phyloP scores from a whole-genome alignment of 495 filamentous ascomycete genomes.

The Lophiostoma macrostomum region DNA sequence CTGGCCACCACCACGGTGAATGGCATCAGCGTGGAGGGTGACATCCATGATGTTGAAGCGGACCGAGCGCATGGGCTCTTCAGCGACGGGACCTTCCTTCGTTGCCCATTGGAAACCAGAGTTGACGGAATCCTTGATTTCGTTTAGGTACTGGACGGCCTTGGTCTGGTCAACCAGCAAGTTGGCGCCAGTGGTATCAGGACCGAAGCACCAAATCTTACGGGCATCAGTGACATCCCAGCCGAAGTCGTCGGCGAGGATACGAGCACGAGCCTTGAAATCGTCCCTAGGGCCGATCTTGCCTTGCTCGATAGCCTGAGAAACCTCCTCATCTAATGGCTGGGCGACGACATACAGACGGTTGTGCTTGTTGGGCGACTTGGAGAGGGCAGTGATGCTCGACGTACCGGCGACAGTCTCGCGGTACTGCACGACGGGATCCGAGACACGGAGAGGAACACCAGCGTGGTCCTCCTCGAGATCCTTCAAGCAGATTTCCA shows the following conservation, averaged over 20 bases:
- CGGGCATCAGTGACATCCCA: conserved; percentile 99
- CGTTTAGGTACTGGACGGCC: conserved; percentile 99
- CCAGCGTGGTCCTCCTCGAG: conserved; percentile 99
- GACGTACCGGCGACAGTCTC: conserved; percentile 82
- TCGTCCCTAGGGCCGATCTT: conserved; percentile 95
- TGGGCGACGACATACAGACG: conserved; percentile 92
- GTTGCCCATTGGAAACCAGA: conserved; percentile 99
- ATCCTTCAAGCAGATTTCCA: conserved; percentile 99
- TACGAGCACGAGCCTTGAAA: conserved; percentile 97
- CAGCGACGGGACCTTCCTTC: conserved; percentile 92
- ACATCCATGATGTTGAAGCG: conserved; percentile 99
- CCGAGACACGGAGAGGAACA: conserved; percentile 92
- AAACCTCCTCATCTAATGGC: conserved; percentile 87
- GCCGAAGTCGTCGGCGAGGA: conserved; percentile 93
- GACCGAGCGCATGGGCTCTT: conserved; percentile 95
- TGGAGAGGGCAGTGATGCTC: conserved; percentile 94
- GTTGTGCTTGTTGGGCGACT: conserved; percentile 99
- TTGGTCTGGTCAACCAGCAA: conserved; percentile 99
- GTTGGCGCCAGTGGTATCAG: conserved; percentile 96
- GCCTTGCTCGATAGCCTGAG: conserved; percentile 84
- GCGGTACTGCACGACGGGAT: conserved; percentile 96
- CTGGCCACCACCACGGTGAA: conserved; percentile 98
- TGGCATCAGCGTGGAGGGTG: conserved; percentile 98
- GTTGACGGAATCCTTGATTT: conserved; percentile 99
- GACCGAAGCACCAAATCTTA: conserved; percentile 99